A percentile compares a stretch with the other conserved stretches of the same genome.
Conservation (phyloP, 495 filamentous ascomycete species). For the Usnea hakonensis region DNA sequence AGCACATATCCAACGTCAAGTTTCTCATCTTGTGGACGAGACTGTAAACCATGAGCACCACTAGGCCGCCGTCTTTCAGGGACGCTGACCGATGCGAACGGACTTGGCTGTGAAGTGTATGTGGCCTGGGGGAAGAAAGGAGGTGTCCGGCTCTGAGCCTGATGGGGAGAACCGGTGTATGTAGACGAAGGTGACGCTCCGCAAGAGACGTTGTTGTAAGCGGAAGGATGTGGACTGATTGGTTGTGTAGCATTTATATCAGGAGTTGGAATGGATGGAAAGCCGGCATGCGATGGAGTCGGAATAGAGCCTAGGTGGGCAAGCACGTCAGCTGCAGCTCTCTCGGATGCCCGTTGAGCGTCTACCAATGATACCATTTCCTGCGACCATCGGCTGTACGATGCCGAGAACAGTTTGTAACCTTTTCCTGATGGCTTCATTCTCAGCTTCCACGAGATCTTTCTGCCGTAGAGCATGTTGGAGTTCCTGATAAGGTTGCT, state of each 20-base stretch:
- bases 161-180: constrained; percentile 17
- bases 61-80: constrained; percentile 47
- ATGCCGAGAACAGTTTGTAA: constrained; percentile 53
- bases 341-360: not conserved
- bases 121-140: constrained; percentile 11
- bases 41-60: constrained; percentile 47
- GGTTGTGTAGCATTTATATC: not conserved
- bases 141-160: constrained; percentile 10
- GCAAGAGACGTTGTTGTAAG: not conserved
- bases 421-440: constrained; percentile 56
- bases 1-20: constrained; percentile 64
- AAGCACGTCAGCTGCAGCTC: not conserved
- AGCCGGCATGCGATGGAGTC: not conserved
- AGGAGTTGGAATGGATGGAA: constrained; percentile 1
- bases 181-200: constrained; percentile 17
- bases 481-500: constrained; percentile 73
- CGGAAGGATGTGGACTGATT: not conserved
- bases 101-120: constrained; percentile 9
- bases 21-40: constrained; percentile 44
- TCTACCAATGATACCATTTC: constrained; percentile 29
- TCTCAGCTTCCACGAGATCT: constrained; percentile 62
- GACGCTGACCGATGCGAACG: constrained; percentile 13
- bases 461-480: constrained; percentile 62
- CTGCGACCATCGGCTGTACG: constrained; percentile 46
- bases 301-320: not conserved